Evolutionary conservation across 176 grass and related monocot genomes (phyloP).

Genomic region (Paspalum notatum): DNA sequence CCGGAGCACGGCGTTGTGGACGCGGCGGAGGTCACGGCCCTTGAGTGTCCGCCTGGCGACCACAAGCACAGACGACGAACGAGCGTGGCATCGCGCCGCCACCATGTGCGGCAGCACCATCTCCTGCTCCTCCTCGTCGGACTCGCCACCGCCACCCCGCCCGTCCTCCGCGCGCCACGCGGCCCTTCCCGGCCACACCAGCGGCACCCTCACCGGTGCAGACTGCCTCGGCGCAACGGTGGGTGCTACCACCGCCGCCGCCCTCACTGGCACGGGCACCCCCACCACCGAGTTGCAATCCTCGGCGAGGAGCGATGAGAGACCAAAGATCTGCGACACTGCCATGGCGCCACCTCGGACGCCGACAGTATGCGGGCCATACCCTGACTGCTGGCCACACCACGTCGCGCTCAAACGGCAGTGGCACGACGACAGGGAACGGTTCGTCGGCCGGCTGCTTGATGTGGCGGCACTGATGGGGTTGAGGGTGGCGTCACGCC

Average conservation of each 20-base stretch:
- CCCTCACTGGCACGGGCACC: neutral
- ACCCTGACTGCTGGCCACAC: conserved; percentile 42
- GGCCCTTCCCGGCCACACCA: conserved; percentile 39
- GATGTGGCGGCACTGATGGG: too few species aligned
- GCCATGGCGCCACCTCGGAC: neutral
- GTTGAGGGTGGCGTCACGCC: too few species aligned
- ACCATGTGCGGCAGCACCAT: conserved; percentile 65
- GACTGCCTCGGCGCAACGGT: conserved; percentile 43
- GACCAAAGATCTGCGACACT: conserved; percentile 55
- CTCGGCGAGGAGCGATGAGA: conserved; percentile 54
- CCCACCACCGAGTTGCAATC: too few species aligned
- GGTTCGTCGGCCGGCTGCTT: conserved; percentile 41
- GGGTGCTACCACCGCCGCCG: too few species aligned
- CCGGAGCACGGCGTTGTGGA: conserved; percentile 62
- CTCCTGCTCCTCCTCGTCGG: conserved; percentile 41
- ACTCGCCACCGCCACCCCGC: neutral
- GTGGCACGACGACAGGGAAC: neutral
- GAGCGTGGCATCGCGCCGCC: conserved; percentile 49
- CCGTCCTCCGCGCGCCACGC: neutral
- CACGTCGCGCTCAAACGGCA: conserved; percentile 53
- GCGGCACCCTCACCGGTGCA: conserved; percentile 57
- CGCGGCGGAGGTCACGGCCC: conserved; percentile 57
- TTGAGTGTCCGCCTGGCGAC: conserved; percentile 63
- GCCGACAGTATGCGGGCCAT: too few species aligned
- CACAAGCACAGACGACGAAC: conserved; percentile 62